Conservation (phyloP, 176 grass and related monocot genomes). For the Paspalum vaginatum region DNA sequence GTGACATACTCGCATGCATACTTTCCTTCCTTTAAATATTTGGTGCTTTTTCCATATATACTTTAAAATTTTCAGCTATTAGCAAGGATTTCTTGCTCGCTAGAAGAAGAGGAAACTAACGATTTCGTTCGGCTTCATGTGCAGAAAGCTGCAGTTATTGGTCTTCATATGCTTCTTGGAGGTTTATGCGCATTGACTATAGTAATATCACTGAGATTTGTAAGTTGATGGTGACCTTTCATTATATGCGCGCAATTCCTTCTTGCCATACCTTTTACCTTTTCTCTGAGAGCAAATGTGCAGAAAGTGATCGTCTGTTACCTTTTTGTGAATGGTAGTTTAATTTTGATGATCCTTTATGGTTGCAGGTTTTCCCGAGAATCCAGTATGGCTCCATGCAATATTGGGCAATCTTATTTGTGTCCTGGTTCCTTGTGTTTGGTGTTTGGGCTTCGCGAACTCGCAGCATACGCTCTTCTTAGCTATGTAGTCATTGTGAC, state of each 20-base stretch:
- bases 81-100: neutral
- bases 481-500: conserved; percentile 26
- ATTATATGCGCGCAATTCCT: conserved; percentile 11
- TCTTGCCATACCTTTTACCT: conserved; percentile 13
- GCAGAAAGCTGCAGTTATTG: conserved; percentile 80
- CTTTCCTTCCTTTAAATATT: neutral
- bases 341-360: conserved; percentile 8
- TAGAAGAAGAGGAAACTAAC: conserved; percentile 18
- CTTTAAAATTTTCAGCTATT: neutral
- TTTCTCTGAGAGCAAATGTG: neutral
- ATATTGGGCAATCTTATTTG: conserved; percentile 71
- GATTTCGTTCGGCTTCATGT: conserved; percentile 26
- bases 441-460: conserved; percentile 85
- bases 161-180: conserved; percentile 81
- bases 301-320: neutral
- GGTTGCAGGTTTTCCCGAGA: conserved; percentile 63
- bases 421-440: conserved; percentile 94
- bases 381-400: conserved; percentile 70
- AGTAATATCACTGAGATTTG: conserved; percentile 88
- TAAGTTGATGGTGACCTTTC: conserved; percentile 56
- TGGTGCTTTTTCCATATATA: neutral
- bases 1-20: neutral
- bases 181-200: conserved; percentile 70
- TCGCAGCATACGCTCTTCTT: conserved; percentile 54
- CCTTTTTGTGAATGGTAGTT: neutral